Evolutionary conservation across 352 stramenopile species (phyloP).

Genomic region (Phytophthora sansomeana): DNA sequence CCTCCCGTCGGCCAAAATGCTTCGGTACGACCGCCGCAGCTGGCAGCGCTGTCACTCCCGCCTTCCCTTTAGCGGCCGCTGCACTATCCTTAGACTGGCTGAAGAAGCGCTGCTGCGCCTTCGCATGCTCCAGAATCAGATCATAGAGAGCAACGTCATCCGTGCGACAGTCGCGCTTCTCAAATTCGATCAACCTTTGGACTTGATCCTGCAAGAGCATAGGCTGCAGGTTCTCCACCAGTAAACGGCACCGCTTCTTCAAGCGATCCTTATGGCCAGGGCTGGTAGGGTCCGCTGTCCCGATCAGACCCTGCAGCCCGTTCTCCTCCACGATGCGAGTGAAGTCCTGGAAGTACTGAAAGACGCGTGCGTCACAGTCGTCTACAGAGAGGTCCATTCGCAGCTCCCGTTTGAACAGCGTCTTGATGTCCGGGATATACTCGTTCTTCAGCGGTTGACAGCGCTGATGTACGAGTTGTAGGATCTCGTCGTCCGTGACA

Average conservation of each 20-base stretch:
- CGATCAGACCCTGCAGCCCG: conserved; percentile 17
- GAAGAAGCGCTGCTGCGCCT: conserved; percentile 13
- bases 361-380: conserved; percentile 19
- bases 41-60: too few relatives aligned
- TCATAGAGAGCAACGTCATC: conserved; percentile 12
- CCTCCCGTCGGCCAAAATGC: conserved; percentile 9
- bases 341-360: conserved; percentile 29
- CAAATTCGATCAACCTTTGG: conserved; percentile 19
- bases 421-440: conserved; percentile 21
- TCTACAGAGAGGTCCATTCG: conserved; percentile 23
- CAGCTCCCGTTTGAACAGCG: conserved; percentile 19
- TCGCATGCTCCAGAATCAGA: conserved; percentile 20
- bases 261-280: conserved; percentile 5
- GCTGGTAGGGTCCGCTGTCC: neutral
- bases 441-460: conserved; percentile 25
- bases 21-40: too few relatives aligned
- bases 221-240: conserved; percentile 7
- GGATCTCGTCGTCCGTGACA: conserved; percentile 21
- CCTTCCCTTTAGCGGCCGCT: too few relatives aligned
- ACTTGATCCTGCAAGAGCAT: conserved; percentile 9
- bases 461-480: conserved; percentile 10
- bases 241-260: conserved; percentile 2
- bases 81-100: too few relatives aligned
- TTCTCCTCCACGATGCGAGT: conserved; percentile 21
- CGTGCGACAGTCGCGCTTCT: conserved; percentile 6